A percentile compares a stretch with the other conserved stretches of the same genome.
Conservation (phyloP, 495 filamentous ascomycete genomes). For the Physcia stellaris region DNA sequence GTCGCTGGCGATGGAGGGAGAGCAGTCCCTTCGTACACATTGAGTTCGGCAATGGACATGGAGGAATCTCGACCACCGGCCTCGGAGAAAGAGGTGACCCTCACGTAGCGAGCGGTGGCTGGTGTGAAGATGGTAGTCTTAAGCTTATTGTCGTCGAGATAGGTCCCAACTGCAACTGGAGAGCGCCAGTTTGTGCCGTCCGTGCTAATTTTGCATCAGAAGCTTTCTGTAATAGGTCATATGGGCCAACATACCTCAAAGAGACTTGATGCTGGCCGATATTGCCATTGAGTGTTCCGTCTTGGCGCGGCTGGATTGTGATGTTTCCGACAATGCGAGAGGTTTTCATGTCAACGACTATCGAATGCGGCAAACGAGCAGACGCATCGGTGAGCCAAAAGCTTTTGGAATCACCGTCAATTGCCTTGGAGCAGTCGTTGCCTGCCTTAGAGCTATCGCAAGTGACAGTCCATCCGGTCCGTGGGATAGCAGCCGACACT, state of each 20-base stretch:
- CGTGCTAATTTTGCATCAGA: slow-evolving; percentile 11
- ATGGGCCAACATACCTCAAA: slow-evolving; percentile 2
- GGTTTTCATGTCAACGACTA: slow-evolving; percentile 13
- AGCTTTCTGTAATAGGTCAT: neutral
- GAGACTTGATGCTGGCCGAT: slow-evolving; percentile 11
- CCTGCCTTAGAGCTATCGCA: slow-evolving; percentile 11
- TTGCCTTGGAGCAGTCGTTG: slow-evolving; percentile 10
- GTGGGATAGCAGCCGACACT: slow-evolving; percentile 5
- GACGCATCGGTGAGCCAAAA: slow-evolving; percentile 8
- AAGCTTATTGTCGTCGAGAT: slow-evolving; percentile 22
- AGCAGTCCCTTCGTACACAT: slow-evolving; percentile 4
- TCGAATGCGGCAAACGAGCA: slow-evolving; percentile 6
- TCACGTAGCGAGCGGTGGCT: slow-evolving; percentile 25
- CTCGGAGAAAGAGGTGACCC: slow-evolving; percentile 21
- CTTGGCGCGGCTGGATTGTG: slow-evolving; percentile 9
- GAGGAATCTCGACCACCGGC: slow-evolving; percentile 21
- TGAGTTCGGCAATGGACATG: slow-evolving; percentile 25
- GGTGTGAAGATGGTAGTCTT: slow-evolving; percentile 28
- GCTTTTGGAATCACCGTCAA: slow-evolving; percentile 9
- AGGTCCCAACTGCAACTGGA: slow-evolving; percentile 30
- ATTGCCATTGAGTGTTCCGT: slow-evolving; percentile 9
- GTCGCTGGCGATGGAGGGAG: slow-evolving; percentile 5
- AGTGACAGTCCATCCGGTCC: slow-evolving; percentile 9
- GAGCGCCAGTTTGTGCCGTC: slow-evolving; percentile 23
- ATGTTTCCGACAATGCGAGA: slow-evolving; percentile 10